phyloP scores from a whole-genome alignment of 371 early-diverging fungal species.

The Dinochytrium kinnereticum region DNA sequence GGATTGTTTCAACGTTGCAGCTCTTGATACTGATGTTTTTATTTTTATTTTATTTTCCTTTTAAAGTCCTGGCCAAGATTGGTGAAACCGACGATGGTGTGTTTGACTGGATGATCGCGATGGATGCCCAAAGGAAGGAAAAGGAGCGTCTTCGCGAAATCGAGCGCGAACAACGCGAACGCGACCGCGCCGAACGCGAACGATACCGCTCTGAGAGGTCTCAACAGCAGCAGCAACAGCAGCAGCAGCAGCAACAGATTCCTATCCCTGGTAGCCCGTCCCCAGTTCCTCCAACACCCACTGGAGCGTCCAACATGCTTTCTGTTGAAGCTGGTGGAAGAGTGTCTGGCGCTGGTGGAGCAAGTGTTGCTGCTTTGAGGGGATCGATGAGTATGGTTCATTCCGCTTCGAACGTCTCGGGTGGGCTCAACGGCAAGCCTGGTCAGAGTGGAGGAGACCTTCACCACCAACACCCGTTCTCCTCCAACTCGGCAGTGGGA shows the following conservation, averaged over 20 bases:
- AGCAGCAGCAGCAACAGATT: neutral
- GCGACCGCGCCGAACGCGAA: conserved; percentile 12
- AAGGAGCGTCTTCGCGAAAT: conserved; percentile 41
- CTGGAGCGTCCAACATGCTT: conserved; percentile 13
- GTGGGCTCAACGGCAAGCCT: neutral
- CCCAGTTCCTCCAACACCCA: conserved; percentile 6
- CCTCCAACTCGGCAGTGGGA: neutral
- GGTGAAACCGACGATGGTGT: conserved; percentile 87
- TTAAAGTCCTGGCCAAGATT: conserved; percentile 67
- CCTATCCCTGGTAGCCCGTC: neutral
- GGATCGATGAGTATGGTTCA: conserved; percentile 11
- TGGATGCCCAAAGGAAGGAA: conserved; percentile 50
- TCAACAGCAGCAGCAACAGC: neutral
- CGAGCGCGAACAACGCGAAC: conserved; percentile 6
- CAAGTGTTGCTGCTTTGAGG: neutral
- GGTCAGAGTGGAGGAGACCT: neutral
- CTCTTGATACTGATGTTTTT: neutral
- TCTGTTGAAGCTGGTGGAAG: neutral
- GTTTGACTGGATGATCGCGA: conserved; percentile 89
- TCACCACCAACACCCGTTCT: neutral
- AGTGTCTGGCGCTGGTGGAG: neutral
- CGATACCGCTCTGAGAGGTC: neutral
- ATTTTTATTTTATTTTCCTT: neutral
- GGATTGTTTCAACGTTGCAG: neutral
- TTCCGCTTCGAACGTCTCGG: conserved; percentile 4